Evolutionary conservation across 1,284 basidiomycete species (phyloP).

Genomic region (Earliella scabrosa): DNA sequence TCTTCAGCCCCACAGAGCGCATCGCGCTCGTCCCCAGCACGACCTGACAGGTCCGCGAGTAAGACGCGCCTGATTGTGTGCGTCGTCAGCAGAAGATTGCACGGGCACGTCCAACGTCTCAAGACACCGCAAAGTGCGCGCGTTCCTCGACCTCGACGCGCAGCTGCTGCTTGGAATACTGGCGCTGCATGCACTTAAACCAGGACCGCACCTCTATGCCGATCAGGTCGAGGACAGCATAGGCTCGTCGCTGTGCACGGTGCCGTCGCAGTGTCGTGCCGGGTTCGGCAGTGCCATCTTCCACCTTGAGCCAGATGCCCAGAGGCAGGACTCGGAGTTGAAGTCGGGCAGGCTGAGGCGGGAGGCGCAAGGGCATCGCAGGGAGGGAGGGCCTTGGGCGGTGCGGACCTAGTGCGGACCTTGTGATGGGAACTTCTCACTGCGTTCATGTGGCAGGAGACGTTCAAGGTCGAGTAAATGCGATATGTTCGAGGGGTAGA

Average conservation of each 20-base stretch:
- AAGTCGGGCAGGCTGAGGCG: too few species aligned
- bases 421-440: conserved; percentile 86
- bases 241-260: conserved; percentile 20
- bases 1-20: conserved; percentile 96
- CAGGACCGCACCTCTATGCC: too few species aligned
- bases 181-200: conserved; percentile 30
- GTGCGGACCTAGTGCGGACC: conserved; percentile 80
- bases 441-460: conserved; percentile 70
- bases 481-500: conserved; percentile 3
- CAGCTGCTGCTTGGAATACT: conserved; percentile 66
- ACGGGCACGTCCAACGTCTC: conserved; percentile 84
- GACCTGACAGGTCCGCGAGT: conserved; percentile 97
- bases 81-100: too few species aligned
- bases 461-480: conserved; percentile 3
- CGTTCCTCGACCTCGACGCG: conserved; percentile 87
- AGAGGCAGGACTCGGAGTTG: too few species aligned
- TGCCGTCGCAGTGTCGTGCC: too few species aligned
- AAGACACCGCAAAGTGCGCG: conserved; percentile 85
- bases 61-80: conserved; percentile 95
- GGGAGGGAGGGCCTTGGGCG: too few species aligned
- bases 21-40: conserved; percentile 98
- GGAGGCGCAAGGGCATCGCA: too few species aligned
- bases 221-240: conserved; percentile 29
- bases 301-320: too few species aligned
- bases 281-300: too few species aligned